Evolutionary conservation across 1,284 basidiomycete species (phyloP), one percentile per base, ranked within the genome.

Genomic region (Phellopilus nigrolimitatus): DNA sequence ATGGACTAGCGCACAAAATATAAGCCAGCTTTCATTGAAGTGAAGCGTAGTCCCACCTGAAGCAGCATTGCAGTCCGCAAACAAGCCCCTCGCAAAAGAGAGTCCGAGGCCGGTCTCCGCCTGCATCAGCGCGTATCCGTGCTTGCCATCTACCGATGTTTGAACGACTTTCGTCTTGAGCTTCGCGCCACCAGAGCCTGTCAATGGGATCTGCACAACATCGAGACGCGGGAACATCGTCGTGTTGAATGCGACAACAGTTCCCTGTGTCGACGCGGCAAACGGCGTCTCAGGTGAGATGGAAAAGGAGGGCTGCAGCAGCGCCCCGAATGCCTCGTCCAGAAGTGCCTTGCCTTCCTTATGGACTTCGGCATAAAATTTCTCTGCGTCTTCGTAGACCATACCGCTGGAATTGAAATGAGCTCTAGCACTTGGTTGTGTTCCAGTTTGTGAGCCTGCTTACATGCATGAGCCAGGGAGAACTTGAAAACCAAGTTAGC

Each of bases 351-450:
- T 70, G 38, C 88, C 86, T 39, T 82, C 80, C 56, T 80, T 76
- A 22, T 76, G 75, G 24, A 97, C 81, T 61, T 90, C 84, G 7
- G 81, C 78, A 64, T 98, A 97, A 17, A 89, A 72, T 59, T 80
- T 79, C 66, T 97, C 92, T 2, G 93, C 92, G 63, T 99, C 95
- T 5, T 95, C 88, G 68, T 98, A 98, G 5, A 97, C 92, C 87
- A 93, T 87, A 1, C 84, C 86, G 44, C 86, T 89, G 57, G 8
- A 56, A n/a, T n/a, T n/a, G n/a, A n/a, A n/a, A n/a, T n/a, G n/a
- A n/a, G n/a, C n/a, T n/a, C n/a, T n/a, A n/a, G n/a, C n/a, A n/a
- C n/a, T n/a, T n/a, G n/a, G n/a, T n/a, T n/a, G n/a, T n/a, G n/a
- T n/a, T n/a, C n/a, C n/a, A n/a, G n/a, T n/a, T n/a, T n/a, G n/a